A percentile compares a stretch with the other conserved stretches of the same genome.
These are phyloP conservation scores for Camelina neglecta DNA, from an alignment of 345 rosid species.

Conservation along the genomic window DNA sequence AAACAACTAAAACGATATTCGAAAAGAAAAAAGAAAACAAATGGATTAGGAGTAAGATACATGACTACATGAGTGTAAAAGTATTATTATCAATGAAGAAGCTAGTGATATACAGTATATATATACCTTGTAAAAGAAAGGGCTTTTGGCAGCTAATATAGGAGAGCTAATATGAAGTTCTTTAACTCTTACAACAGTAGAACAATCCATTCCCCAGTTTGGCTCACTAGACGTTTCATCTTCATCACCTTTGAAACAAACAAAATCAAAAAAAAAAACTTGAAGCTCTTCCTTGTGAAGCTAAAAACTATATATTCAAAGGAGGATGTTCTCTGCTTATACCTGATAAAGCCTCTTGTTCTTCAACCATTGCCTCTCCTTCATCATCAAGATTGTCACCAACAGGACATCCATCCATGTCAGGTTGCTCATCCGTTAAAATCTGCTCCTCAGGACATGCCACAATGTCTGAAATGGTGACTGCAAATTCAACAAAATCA, in stretches of 20 bases:
- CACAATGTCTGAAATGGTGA: constrained; percentile 64
- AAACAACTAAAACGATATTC: constrained; percentile 60
- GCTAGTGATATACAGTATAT: neutral
- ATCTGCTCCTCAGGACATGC: constrained; percentile 83
- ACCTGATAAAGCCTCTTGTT: constrained; percentile 71
- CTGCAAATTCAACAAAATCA: neutral
- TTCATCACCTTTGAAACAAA: constrained; percentile 62
- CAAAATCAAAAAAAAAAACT: neutral
- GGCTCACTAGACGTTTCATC: constrained; percentile 62
- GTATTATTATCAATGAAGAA: neutral
- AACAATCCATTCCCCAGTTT: constrained; percentile 81
- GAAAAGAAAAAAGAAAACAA: neutral
- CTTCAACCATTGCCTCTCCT: constrained; percentile 81
- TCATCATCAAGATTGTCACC: constrained; percentile 88
- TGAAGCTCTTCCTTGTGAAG: neutral
- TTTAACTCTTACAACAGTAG: constrained; percentile 69
- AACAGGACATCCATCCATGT: constrained; percentile 78
- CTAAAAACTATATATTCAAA: neutral
- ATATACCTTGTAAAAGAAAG: constrained; percentile 89
- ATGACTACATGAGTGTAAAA: neutral
- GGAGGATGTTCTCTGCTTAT: neutral
- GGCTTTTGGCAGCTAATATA: constrained; percentile 97
- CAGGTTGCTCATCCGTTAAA: constrained; percentile 66
- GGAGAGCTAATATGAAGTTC: constrained; percentile 96
- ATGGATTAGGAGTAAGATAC: neutral